phyloP scores from a whole-genome alignment of 2,329 filamentous ascomycete genomes.

The Phialocephala subalpina region DNA sequence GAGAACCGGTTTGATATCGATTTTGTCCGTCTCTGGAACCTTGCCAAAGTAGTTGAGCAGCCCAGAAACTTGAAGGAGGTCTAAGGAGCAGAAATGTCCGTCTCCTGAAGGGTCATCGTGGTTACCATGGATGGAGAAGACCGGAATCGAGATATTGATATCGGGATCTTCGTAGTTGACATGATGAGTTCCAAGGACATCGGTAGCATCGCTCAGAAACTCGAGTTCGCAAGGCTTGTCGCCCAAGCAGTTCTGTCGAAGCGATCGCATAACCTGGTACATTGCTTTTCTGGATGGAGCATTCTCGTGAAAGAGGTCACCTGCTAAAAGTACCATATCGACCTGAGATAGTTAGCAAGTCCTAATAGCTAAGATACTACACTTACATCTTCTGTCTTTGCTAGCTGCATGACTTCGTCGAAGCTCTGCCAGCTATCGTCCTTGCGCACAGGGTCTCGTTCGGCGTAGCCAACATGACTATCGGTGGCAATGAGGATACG shows the following conservation, averaged over 20 bases:
- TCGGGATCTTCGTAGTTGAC: slow-evolving; percentile 98
- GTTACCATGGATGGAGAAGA: slow-evolving; percentile 98
- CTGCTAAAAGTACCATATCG: slow-evolving; percentile 95
- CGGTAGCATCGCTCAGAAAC: slow-evolving; percentile 90
- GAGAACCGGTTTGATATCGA: slow-evolving; percentile 88
- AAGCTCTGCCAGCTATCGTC: slow-evolving; percentile 98
- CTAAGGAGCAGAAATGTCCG: slow-evolving; percentile 88
- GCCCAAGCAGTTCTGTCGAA: slow-evolving; percentile 92
- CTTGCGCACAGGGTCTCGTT: slow-evolving; percentile 91
- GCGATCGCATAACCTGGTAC: slow-evolving; percentile 95
- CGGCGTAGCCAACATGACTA: slow-evolving; percentile 96
- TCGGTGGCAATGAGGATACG: slow-evolving; percentile 94
- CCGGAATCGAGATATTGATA: slow-evolving; percentile 95
- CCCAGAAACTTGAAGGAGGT: slow-evolving; percentile 89
- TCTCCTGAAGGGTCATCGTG: slow-evolving; percentile 98
- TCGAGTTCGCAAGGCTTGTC: slow-evolving; percentile 96
- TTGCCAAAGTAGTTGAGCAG: slow-evolving; percentile 96
- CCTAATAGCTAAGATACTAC: not conserved
- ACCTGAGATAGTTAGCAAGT: slow-evolving; percentile 56
- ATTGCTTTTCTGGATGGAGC: slow-evolving; percentile 95
- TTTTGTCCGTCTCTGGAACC: slow-evolving; percentile 91
- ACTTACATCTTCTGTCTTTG: slow-evolving; percentile 78
- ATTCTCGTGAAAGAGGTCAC: slow-evolving; percentile 97
- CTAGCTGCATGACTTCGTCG: slow-evolving; percentile 92
- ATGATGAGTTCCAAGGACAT: slow-evolving; percentile 91